Evolutionary conservation across 176 grass and related monocot genomes (phyloP).

Genomic region (Eleusine coracana): DNA sequence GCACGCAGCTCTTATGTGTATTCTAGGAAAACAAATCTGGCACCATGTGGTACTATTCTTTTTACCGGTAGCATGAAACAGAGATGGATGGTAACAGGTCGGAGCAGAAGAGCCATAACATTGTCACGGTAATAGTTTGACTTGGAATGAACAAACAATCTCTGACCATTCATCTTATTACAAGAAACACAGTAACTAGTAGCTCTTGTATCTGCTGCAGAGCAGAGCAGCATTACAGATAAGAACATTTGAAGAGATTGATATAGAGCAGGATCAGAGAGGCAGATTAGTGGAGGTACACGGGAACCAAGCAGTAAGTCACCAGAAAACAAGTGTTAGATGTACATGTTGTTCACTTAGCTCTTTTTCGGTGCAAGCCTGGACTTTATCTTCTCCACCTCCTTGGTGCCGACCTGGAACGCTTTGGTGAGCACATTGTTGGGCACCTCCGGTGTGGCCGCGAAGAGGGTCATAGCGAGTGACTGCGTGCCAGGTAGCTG

Average conservation of each 20-base stretch:
- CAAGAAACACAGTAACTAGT: neutral
- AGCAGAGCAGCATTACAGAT: constrained; percentile 30
- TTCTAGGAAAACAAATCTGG: too few relatives aligned
- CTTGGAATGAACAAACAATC: constrained; percentile 30
- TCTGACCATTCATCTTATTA: constrained; percentile 8
- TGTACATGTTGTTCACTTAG: neutral
- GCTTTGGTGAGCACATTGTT: constrained; percentile 56
- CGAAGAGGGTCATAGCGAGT: constrained; percentile 54
- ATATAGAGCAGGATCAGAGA: neutral
- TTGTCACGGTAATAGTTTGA: constrained; percentile 3
- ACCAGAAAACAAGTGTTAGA: neutral
- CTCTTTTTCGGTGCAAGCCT: constrained; percentile 49
- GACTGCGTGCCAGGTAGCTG: constrained; percentile 66
- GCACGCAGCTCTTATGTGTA: too few relatives aligned
- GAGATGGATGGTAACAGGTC: neutral
- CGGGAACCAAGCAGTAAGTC: neutral
- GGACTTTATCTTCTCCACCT: constrained; percentile 59
- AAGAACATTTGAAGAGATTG: neutral
- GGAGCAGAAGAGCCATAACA: neutral
- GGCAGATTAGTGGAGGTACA: constrained; percentile 1
- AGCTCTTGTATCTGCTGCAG: constrained; percentile 14
- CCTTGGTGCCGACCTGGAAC: constrained; percentile 60
- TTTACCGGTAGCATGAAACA: neutral
- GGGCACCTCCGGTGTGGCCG: constrained; percentile 45
- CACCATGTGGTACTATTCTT: neutral